Base-by-base conservation (phyloP, 2,329 filamentous ascomycete species). In the Fusarium hostae region DNA sequence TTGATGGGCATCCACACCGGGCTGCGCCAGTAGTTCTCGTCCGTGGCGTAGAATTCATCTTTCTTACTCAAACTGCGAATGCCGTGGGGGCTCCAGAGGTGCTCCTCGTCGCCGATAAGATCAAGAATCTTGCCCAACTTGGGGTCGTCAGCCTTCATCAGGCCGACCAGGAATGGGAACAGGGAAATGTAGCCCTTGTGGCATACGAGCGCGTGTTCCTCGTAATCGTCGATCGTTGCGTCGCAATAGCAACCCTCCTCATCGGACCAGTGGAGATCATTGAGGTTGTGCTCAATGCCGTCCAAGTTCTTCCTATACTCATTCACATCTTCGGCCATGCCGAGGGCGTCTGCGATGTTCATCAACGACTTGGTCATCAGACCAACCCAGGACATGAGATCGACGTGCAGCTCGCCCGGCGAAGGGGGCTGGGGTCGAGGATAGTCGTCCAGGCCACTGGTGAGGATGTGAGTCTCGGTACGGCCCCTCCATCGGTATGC, bases 1-100 rank as follows among this genome's bases (percentile, higher is more conserved):
- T 98, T 98, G 73, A 98, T 94, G 79, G 96, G 96, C 78, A 98
- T 92, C 95, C 95, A 98, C 28, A 98, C 88, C 0, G 96, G 94
- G 71, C 94, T 93, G 69, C 94, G 89, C 95, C 96, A 99, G 85
- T 99, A 99, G 81, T 99, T 98, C 84, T 99, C 96, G 4, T 87
- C 93, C 0, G 94, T 97, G 43, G 92, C 94, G 80, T 98, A 98
- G 68, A 94, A 89, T 77, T 91, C 86, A 77, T 95, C 92, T 76
- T 90, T 89, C 82, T 92, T 92, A 83, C 94, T 97, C 80, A 99
- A 81, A 81, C 94, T 97, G 67, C 95, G 88, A 69, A 99, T 88
- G n/a, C 96, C 96, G 76, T 93, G 90, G 4, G 91, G 87, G 78
- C 92, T 97, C 90, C 95, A 98, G n/a, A 99, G 85, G 78, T 98